phyloP scores from a whole-genome alignment of 1,284 basidiomycete species.

The Ganoderma lucidum region DNA sequence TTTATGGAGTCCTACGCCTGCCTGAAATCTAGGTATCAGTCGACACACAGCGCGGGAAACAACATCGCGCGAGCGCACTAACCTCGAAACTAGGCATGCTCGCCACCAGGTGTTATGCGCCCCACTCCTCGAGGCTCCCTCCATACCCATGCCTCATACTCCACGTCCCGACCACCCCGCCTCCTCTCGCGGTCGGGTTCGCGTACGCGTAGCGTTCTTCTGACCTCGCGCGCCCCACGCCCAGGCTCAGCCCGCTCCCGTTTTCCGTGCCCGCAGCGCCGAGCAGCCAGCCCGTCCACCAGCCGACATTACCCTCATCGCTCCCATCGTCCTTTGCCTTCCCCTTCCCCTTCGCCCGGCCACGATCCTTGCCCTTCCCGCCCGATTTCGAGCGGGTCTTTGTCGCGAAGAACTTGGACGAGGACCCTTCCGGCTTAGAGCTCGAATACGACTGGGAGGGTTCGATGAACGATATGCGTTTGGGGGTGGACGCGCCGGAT shows the following conservation, averaged over 20 bases:
- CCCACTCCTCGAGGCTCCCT: constrained; percentile 39
- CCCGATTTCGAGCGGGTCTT: constrained; percentile 41
- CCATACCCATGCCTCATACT: constrained; percentile 36
- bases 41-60: constrained; percentile 6
- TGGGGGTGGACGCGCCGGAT: constrained; percentile 66
- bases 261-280: constrained; percentile 34
- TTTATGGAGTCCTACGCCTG: constrained; percentile 14
- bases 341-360: constrained; percentile 34
- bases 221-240: constrained; percentile 28
- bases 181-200: constrained; percentile 22
- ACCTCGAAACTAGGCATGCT: neutral
- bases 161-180: constrained; percentile 31
- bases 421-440: constrained; percentile 37
- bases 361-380: constrained; percentile 28
- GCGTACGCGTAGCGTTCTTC: constrained; percentile 35
- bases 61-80: neutral
- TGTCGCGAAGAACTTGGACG: constrained; percentile 33
- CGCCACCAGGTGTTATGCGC: constrained; percentile 28
- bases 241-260: constrained; percentile 26
- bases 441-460: constrained; percentile 68
- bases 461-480: constrained; percentile 78
- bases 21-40: neutral
- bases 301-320: constrained; percentile 44
- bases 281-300: constrained; percentile 62
- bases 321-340: constrained; percentile 36